A percentile compares a stretch with the other conserved stretches of the same genome.
phyloP scores from a whole-genome alignment of 345 rosid genomes.

The Rhizophora mangle region DNA sequence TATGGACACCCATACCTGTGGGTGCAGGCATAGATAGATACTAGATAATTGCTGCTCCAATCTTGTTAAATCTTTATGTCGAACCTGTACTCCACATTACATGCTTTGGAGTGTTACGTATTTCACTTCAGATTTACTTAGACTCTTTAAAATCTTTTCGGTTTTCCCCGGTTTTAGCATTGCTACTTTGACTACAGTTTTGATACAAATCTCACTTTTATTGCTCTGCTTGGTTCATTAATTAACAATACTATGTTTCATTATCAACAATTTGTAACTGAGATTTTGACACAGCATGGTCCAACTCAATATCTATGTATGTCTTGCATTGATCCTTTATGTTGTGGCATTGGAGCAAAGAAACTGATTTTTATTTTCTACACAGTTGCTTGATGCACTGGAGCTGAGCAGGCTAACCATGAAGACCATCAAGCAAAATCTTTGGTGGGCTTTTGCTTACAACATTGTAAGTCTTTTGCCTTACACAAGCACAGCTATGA shows the following conservation, averaged over 20 bases:
- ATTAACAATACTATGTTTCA: background rate
- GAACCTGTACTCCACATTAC: too few relatives aligned
- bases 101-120: too few relatives aligned
- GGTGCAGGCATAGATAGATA: too few relatives aligned
- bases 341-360: background rate
- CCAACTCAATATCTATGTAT: background rate
- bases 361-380: conserved; percentile 15
- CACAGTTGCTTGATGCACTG: conserved; percentile 90
- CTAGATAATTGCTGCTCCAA: too few relatives aligned
- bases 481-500: background rate
- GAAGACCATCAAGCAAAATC: conserved; percentile 96
- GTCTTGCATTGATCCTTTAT: background rate
- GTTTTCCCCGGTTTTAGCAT: too few relatives aligned
- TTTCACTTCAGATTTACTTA: too few relatives aligned
- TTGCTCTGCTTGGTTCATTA: background rate
- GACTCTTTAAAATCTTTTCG: too few relatives aligned
- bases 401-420: conserved; percentile 90
- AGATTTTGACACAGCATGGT: background rate
- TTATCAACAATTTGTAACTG: background rate
- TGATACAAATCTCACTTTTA: too few relatives aligned
- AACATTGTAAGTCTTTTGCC: conserved; percentile 65
- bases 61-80: too few relatives aligned
- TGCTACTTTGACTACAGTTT: too few relatives aligned
- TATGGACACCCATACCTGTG: too few relatives aligned
- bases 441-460: conserved; percentile 99